A percentile compares a stretch with the other conserved stretches of the same genome.
phyloP scores from a whole-genome alignment of 305 asterid genomes.

The Coffea humblotiana region DNA sequence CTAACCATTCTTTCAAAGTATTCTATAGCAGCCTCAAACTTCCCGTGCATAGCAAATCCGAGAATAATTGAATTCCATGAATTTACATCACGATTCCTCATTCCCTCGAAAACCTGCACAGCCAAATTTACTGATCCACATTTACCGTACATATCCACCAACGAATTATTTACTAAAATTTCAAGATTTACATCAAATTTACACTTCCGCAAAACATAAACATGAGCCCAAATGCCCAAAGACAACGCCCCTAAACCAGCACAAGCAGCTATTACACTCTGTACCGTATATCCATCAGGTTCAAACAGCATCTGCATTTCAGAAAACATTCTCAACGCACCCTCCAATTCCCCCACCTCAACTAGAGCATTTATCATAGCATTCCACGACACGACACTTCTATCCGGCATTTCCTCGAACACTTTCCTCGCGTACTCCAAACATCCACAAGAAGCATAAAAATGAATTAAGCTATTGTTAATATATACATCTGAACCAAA shows the following conservation, averaged over 20 bases:
- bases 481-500: constrained; percentile 60
- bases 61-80: constrained; percentile 70
- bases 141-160: constrained; percentile 74
- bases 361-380: constrained; percentile 65
- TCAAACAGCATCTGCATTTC: constrained; percentile 54
- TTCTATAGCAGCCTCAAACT: constrained; percentile 45
- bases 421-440: constrained; percentile 43
- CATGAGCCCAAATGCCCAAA: constrained; percentile 73
- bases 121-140: constrained; percentile 69
- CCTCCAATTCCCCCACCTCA: constrained; percentile 59
- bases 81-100: constrained; percentile 54
- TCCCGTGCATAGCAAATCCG: constrained; percentile 69
- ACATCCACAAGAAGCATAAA: constrained; percentile 68
- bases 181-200: constrained; percentile 34
- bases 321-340: constrained; percentile 47
- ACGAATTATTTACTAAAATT: constrained; percentile 50
- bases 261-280: constrained; percentile 70
- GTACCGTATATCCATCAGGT: constrained; percentile 77
- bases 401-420: constrained; percentile 70
- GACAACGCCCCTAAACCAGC: constrained; percentile 72
- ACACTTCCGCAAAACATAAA: constrained; percentile 43
- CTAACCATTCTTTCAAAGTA: constrained; percentile 51
- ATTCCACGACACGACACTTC: constrained; percentile 78
- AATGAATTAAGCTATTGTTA: constrained; percentile 80
- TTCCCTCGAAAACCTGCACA: constrained; percentile 53